Conservation (phyloP, 2,329 filamentous ascomycete species). For the Chaetomium sp. region DNA sequence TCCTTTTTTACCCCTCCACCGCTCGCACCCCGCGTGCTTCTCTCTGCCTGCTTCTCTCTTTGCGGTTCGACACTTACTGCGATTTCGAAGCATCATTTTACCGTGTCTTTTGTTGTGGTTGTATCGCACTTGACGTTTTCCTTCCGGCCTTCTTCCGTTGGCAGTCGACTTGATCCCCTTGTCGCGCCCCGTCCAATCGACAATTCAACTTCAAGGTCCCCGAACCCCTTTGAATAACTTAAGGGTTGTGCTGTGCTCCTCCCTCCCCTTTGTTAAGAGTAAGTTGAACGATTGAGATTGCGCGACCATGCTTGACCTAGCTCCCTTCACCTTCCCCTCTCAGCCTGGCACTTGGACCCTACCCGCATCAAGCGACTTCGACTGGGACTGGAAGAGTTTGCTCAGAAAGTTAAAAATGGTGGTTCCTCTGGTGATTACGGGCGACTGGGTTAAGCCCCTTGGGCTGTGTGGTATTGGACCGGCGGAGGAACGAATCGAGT, state of each 20-base stretch:
- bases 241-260: background rate
- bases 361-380: background rate
- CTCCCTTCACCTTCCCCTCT: background rate
- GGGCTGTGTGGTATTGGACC: background rate
- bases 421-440: background rate
- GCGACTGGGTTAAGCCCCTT: background rate
- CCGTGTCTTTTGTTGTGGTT: slow-evolving; percentile 27
- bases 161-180: background rate
- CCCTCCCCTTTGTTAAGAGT: background rate
- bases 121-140: slow-evolving; percentile 28
- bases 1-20: slow-evolving; percentile 29
- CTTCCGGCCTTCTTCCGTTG: slow-evolving; percentile 9
- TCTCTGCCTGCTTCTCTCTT: slow-evolving; percentile 13
- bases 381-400: background rate
- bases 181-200: background rate
- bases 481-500: no score
- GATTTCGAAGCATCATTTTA: slow-evolving; percentile 34
- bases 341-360: no score
- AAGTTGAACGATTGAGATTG: background rate
- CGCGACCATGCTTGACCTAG: background rate
- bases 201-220: background rate
- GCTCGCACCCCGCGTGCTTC: slow-evolving; percentile 8
- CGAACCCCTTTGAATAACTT: background rate
- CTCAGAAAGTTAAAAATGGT: background rate
- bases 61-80: slow-evolving; percentile 25